Evolutionary conservation across 306 rosid species (phyloP), one percentile per base, ranked within the genome.

Genomic region (Lagenaria siceraria): DNA sequence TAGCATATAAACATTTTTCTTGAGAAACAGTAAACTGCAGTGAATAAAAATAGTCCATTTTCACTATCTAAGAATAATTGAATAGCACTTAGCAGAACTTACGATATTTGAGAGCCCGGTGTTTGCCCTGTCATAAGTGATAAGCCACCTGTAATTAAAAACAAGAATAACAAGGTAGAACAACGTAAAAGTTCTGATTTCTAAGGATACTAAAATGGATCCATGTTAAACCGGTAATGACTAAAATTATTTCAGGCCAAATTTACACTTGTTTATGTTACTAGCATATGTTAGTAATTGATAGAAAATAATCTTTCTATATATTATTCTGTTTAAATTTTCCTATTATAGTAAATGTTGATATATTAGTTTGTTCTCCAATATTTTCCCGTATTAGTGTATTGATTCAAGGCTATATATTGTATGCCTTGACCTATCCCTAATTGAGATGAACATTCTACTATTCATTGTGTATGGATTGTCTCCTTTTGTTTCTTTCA

Each of bases 31-130:
- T 18, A 33, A 64, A 35, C 35, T 17, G 48, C 25, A 64, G 25
- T 5, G 71, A 64, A 10, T 8, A 59, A 24, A 59, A 58, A 22
- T 7, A 24, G 40, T 6, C 3, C 19, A 61, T 6, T 25, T 61
- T 61, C 68, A 63, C n/a, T 22, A n/a, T 48, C 58, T 48, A 46
- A 38, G 33, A 75, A 75, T 35, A 53, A 75, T 6, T 75, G 52
- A 14, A 38, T 35, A 69, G 43, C 22, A 7, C 24, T 7, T 19
- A 53, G 58, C 70, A 54, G 18, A 78, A 87, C 97, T 87, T 83
- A 93, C 98, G 76, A 86, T 78, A 90, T 85, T 62, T 84, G 96
- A 68, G 98, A 75, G 80, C 78, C 82, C 4, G 86, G 86, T 49
- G 90, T 76, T 76, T 85, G 92, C 24, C 83, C 88, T 24, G 96